A percentile compares a stretch with the other conserved stretches of the same genome.
Conservation (phyloP, 139 green algal genomes). For the Chlorella sp. region DNA sequence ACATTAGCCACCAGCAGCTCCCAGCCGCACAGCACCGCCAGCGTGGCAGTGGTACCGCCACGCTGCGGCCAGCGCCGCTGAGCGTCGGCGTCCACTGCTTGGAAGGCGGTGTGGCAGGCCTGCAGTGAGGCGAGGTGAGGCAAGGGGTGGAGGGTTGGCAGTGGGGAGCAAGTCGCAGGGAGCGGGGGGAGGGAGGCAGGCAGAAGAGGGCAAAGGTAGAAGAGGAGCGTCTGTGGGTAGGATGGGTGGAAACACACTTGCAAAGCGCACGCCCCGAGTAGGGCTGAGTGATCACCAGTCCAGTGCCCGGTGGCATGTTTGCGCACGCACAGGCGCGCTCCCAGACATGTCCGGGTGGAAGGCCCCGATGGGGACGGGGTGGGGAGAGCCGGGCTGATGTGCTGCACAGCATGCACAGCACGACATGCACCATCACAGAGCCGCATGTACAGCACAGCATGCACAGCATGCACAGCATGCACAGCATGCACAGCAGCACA, state of each 20-base stretch:
- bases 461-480: not conserved
- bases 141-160: not conserved
- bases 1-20: conserved; percentile 70
- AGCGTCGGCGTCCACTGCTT: conserved; percentile 21
- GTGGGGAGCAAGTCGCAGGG: not conserved
- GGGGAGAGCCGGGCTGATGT: no score
- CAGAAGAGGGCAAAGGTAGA: no score
- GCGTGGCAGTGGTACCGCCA: conserved; percentile 82
- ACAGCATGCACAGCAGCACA: not conserved
- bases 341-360: no score
- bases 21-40: conserved; percentile 73
- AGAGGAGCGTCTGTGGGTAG: not conserved
- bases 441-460: not conserved
- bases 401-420: not conserved
- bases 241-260: not conserved
- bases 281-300: no score
- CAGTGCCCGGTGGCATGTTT: not conserved
- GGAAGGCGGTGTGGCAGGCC: conserved; percentile 41
- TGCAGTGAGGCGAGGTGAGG: not conserved
- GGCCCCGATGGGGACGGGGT: no score
- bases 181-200: no score
- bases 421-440: no score
- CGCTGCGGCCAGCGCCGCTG: conserved; percentile 30
- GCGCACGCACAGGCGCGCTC: no score
- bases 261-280: not conserved